Base-by-base conservation (phyloP, 208 protist species). In the Trypanosoma lewisi region DNA sequence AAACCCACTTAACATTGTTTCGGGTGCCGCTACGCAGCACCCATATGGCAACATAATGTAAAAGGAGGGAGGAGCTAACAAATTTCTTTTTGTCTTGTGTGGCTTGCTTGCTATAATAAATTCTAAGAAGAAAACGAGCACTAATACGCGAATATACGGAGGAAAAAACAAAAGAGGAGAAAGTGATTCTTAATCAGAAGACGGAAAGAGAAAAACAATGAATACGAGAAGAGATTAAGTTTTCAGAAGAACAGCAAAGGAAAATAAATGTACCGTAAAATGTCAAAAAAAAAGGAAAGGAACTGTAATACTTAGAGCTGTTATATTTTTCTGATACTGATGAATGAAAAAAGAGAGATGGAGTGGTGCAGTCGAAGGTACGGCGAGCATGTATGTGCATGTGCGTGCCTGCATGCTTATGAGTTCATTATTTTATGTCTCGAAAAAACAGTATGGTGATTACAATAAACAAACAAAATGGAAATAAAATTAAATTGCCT, bases 1-100 rank as follows among this genome's bases (percentile, higher is more conserved):
- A n/a, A 92, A 91, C 53, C 85, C 82, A 16, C 68, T 86, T 23
- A 88, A 92, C 64, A 83, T 91, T 55, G 77, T 85, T 42, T 75
- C 71, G 36, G 73, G 45, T 63, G 59, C 34, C 7, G 4, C 8
- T 21, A 34, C 27, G 9, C 63, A 57, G 21, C 50, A 62, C 34
- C 23, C 28, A 19, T 23, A 60, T 47, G 52, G 45, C 28, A 28
- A 28, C 27, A 53, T 54, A 42, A 27, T 30, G 3, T 50, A 63
- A 45, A 30, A 25, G 34, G 28, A 63, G 37, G 30, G 37, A 45
- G 17, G 47, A 36, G 7, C 4, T 23, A 53, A n/a, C 42, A 48
- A 48, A 48, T n/a, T n/a, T n/a, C n/a, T n/a, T n/a, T n/a, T n/a
- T n/a, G n/a, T n/a, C n/a, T n/a, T n/a, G n/a, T n/a, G n/a, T n/a